Conservation (phyloP, 257 asterid genomes). For the Petunia axillaris region DNA sequence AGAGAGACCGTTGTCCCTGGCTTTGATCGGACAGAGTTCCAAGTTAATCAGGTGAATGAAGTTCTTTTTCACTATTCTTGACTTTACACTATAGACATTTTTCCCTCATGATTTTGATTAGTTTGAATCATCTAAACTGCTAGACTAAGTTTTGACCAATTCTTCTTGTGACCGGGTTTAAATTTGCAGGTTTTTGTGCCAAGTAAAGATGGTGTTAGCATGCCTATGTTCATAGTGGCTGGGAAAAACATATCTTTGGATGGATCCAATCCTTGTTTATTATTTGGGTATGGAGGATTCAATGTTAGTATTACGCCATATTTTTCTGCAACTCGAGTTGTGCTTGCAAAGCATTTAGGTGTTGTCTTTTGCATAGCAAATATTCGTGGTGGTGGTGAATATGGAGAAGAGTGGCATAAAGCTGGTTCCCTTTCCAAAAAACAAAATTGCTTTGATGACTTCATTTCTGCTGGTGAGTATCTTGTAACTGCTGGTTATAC, state of each 20-base stretch:
- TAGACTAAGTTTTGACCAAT: not conserved
- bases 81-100: not conserved
- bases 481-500: slow-evolving; percentile 87
- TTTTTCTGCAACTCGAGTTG: slow-evolving; percentile 62
- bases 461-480: slow-evolving; percentile 78
- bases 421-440: slow-evolving; percentile 80
- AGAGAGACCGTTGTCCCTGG: slow-evolving; percentile 79
- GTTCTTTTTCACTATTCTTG: not conserved
- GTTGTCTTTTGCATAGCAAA: slow-evolving; percentile 76
- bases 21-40: slow-evolving; percentile 71
- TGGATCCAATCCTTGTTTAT: slow-evolving; percentile 87
- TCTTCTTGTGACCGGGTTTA: not conserved
- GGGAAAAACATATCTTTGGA: slow-evolving; percentile 72
- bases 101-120: too few species aligned
- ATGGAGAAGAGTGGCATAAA: slow-evolving; percentile 99
- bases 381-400: slow-evolving; percentile 98
- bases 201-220: slow-evolving; percentile 76
- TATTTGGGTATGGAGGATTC: slow-evolving; percentile 91
- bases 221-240: slow-evolving; percentile 84
- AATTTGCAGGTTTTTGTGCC: slow-evolving; percentile 70
- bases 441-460: slow-evolving; percentile 93
- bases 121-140: too few species aligned
- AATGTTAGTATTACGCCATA: slow-evolving; percentile 72
- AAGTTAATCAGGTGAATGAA: slow-evolving; percentile 70
- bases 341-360: slow-evolving; percentile 71